phyloP scores from a whole-genome alignment of 345 rosid species.

The Salix udensis region DNA sequence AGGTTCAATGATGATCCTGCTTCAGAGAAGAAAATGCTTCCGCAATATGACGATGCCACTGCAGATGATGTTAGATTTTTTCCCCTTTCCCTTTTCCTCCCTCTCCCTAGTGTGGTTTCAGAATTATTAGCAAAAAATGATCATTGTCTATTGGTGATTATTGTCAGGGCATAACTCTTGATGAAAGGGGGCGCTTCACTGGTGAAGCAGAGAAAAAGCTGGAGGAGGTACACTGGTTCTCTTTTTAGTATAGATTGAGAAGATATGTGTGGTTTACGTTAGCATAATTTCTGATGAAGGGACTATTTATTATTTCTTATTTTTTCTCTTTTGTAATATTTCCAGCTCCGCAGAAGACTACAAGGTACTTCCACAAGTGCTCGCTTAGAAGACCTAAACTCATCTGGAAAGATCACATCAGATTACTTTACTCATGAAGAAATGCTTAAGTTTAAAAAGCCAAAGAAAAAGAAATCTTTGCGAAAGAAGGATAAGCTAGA shows the following conservation, averaged over 20 bases:
- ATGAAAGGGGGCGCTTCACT: slow-evolving; percentile 72
- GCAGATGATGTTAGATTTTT: slow-evolving; percentile 60
- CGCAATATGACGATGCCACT: slow-evolving; percentile 80
- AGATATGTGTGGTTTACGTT: background rate
- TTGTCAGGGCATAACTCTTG: slow-evolving; percentile 74
- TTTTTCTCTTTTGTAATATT: background rate
- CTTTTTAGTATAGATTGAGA: background rate
- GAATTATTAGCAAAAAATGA: background rate
- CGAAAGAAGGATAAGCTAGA: slow-evolving; percentile 87
- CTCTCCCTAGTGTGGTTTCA: background rate
- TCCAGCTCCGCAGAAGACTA: slow-evolving; percentile 78
- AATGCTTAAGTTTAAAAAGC: slow-evolving; percentile 79
- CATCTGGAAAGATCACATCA: slow-evolving; percentile 57
- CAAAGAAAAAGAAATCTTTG: slow-evolving; percentile 84
- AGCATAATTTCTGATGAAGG: slow-evolving; percentile 1
- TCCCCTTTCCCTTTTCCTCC: background rate
- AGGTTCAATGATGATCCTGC: slow-evolving; percentile 86
- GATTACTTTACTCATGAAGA: slow-evolving; percentile 89
- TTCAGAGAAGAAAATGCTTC: slow-evolving; percentile 76
- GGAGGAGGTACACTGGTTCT: slow-evolving; percentile 58
- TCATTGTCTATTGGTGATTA: slow-evolving; percentile 7
- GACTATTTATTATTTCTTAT: background rate
- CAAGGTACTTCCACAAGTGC: slow-evolving; percentile 51
- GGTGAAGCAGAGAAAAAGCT: slow-evolving; percentile 95
- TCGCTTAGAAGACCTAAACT: slow-evolving; percentile 63